Base-by-base conservation (phyloP, 768 basidiomycete species). In the Trametes cingulata region DNA sequence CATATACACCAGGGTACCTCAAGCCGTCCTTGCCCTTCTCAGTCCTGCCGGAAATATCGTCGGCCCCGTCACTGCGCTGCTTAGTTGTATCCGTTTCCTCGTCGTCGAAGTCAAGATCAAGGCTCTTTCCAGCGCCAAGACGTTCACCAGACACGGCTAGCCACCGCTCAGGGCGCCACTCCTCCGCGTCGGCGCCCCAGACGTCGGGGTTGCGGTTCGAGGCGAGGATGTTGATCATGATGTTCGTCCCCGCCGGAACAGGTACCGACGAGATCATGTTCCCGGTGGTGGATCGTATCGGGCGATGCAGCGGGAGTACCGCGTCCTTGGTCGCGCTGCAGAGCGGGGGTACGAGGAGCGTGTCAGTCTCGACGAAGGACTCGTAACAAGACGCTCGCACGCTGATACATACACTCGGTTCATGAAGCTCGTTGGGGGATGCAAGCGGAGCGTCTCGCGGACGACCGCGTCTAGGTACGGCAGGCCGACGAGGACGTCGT, bases 161-260 rank as follows among this genome's bases (percentile, higher is more conserved):
- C 88, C 88, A 90, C 14, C 87, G 75, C 52, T 83, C 82, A 0
- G 87, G 88, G 22, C 78, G 72, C 68, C 85, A 90, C 37, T 76
- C 77, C 14, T 78, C 76, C 4, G 85, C 79, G 51, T 84, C 79
- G 0, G 74, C 63, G 1, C 88, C 88, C 88, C 88, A 90, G n/a
- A 86, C 68, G 1, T 68, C 68, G 52, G 74, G 76, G 12, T 82
- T 78, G 13, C 73, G 70, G 67, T 88, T 86, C 50, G 86, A 73
- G 25, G 71, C 71, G 6, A 69, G 61, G 33, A 84, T 75, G 2
- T 82, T 78, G 4, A 78, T 70, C 13, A 71, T 65, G 22, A 88
- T 57, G 2, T 64, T 60, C 2, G 78, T 80, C 5, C 82, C 84
- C 57, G 80, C 81, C 17, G 75, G 71, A 35, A 87, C 69, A 8